Conservation (phyloP, 129 eudicot species). For the Lonicera japonica region DNA sequence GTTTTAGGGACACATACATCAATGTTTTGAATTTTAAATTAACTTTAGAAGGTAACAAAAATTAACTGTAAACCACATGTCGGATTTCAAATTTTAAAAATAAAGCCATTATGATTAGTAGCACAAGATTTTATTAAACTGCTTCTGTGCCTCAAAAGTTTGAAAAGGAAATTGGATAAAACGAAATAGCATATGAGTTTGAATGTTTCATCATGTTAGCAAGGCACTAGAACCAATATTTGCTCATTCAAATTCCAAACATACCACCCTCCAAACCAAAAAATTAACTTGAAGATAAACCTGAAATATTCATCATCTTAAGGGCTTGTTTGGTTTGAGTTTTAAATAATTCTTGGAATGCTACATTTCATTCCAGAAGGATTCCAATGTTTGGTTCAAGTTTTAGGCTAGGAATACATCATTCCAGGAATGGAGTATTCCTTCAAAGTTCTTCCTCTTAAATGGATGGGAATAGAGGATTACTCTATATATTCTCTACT, state of each 20-base stretch:
- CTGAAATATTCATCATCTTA: neutral
- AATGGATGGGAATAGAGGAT: too few relatives aligned
- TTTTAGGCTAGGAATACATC: too few relatives aligned
- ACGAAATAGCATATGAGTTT: neutral
- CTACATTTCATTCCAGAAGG: too few relatives aligned
- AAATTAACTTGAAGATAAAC: neutral
- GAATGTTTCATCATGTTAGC: neutral
- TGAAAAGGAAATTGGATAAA: slow-evolving; percentile 11
- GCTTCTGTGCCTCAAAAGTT: neutral
- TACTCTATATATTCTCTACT: too few relatives aligned
- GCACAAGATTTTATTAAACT: too few relatives aligned
- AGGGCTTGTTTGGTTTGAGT: too few relatives aligned
- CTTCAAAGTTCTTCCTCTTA: too few relatives aligned
- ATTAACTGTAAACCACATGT: neutral
- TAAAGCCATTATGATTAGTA: neutral
- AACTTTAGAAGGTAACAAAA: neutral
- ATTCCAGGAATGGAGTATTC: too few relatives aligned
- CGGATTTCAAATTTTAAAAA: neutral
- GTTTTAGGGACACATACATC: neutral
- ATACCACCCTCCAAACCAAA: slow-evolving; percentile 6
- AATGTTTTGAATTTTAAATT: slow-evolving; percentile 5
- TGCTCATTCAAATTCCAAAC: too few relatives aligned
- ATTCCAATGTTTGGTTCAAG: too few relatives aligned
- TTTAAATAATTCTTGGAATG: too few relatives aligned
- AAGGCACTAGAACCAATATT: neutral